Conservation (phyloP, 2,329 filamentous ascomycete genomes). For the Ustulina deusta region DNA sequence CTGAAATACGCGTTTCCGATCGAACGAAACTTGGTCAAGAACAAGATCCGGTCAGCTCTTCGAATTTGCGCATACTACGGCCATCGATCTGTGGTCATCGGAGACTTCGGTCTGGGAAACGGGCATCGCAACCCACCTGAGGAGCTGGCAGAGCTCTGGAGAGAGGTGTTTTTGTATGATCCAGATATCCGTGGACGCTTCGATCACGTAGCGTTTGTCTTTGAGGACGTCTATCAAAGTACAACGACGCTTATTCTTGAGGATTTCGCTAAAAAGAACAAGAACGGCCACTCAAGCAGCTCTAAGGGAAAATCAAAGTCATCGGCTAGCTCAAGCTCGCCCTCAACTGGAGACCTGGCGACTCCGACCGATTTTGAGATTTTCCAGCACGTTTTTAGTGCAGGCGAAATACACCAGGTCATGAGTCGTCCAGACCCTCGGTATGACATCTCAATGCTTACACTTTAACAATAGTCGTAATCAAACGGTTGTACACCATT, state of each 20-base stretch:
- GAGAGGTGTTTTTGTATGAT: slow-evolving; percentile 72
- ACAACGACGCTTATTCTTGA: slow-evolving; percentile 66
- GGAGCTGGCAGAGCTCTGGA: slow-evolving; percentile 74
- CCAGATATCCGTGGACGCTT: slow-evolving; percentile 72
- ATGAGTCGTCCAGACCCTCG: slow-evolving; percentile 66
- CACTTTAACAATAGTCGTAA: slow-evolving; percentile 29
- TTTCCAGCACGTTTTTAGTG: slow-evolving; percentile 65
- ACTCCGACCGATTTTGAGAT: slow-evolving; percentile 62
- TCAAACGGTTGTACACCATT: slow-evolving; percentile 45
- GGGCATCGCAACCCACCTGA: slow-evolving; percentile 73
- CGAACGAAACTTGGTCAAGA: slow-evolving; percentile 77
- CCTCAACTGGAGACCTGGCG: slow-evolving; percentile 42
- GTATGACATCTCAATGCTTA: slow-evolving; percentile 63
- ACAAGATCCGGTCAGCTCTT: slow-evolving; percentile 78
- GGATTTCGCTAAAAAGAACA: slow-evolving; percentile 66
- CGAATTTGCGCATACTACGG: slow-evolving; percentile 74
- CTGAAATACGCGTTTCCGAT: slow-evolving; percentile 77
- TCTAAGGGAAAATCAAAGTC: slow-evolving; percentile 51
- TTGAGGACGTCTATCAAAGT: slow-evolving; percentile 68
- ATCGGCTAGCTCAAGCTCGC: slow-evolving; percentile 49
- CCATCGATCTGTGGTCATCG: slow-evolving; percentile 69
- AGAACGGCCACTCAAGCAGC: slow-evolving; percentile 44
- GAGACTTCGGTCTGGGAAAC: slow-evolving; percentile 74
- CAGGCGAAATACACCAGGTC: slow-evolving; percentile 62
- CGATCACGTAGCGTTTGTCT: slow-evolving; percentile 71